Base-by-base conservation (phyloP, 257 asterid species). In the Capsicum chinense region DNA sequence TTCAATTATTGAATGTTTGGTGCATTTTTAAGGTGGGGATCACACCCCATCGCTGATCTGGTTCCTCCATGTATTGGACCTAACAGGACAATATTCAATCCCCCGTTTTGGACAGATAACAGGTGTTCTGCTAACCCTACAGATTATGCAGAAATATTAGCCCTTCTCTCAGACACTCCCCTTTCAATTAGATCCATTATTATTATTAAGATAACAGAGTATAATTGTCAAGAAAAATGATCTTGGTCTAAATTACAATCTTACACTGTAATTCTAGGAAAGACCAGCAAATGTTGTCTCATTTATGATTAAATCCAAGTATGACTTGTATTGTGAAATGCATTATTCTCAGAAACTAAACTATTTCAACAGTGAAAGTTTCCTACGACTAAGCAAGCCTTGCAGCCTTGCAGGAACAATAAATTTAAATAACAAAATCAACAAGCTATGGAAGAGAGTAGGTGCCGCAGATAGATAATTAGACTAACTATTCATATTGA, bases 1-100 rank as follows among this genome's bases (percentile, higher is more conserved):
- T 76, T 54, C 62, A 76, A 26, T 52, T 52, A 52, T 52, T 52
- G 26, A 76, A 76, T 13, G 19, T 15, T 76, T 26, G 26, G 64
- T 52, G 64, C 48, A 76, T 76, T 54, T n/a, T 76, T 76, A 52
- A 76, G 64, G 81, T 76, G 48, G 81, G 64, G 59, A 76, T 52
- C 58, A 12, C 63, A 26, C 59, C 11, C 60, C 63, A 13, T 15
- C 13, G 81, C 81, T 76, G 33, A 52, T 33, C 26, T 76, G 59
- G 47, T 14, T 76, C 60, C 47, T 76, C 15, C 0, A 76, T 7
- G 14, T 52, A 14, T 26, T 50, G 81, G 79, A 17, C 71, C 69
- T 64, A 64, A 33, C 44, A 33, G 71, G 44, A 8, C 16, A 6
- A 66, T 33, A 26, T 33, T 33, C n/a, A 66, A 26, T 26, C 33